Conservation (phyloP, 2,329 filamentous ascomycete genomes). For the Nemania sp. region DNA sequence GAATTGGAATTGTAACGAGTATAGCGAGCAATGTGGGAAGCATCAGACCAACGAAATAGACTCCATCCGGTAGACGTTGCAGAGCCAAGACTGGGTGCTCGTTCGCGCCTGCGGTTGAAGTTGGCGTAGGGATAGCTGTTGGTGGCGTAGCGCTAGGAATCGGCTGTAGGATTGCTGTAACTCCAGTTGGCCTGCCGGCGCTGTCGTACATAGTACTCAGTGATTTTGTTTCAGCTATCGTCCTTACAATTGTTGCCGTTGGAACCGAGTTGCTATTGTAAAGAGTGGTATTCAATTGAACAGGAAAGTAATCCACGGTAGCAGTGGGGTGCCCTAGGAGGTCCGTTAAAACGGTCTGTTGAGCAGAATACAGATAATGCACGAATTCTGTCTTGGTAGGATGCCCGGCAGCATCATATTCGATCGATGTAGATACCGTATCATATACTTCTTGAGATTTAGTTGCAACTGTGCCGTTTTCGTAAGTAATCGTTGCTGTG, state of each 20-base stretch:
- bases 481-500: slow-evolving; percentile 13
- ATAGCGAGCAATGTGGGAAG: slow-evolving; percentile 43
- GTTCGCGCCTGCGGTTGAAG: slow-evolving; percentile 14
- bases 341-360: slow-evolving; percentile 27
- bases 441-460: slow-evolving; percentile 19
- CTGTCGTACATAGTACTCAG: slow-evolving; percentile 24
- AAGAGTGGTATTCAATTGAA: slow-evolving; percentile 15
- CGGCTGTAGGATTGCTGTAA: slow-evolving; percentile 26
- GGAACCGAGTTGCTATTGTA: slow-evolving; percentile 22
- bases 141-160: slow-evolving; percentile 22
- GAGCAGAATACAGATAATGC: slow-evolving; percentile 12
- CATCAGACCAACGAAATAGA: slow-evolving; percentile 44
- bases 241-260: slow-evolving; percentile 26
- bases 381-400: slow-evolving; percentile 21
- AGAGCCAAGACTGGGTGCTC: slow-evolving; percentile 19
- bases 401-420: slow-evolving; percentile 23
- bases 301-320: slow-evolving; percentile 29
- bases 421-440: background rate
- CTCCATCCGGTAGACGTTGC: slow-evolving; percentile 32
- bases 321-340: slow-evolving; percentile 29
- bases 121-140: slow-evolving; percentile 20
- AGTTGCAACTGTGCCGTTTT: slow-evolving; percentile 24
- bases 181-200: slow-evolving; percentile 26
- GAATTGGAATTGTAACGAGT: slow-evolving; percentile 42
- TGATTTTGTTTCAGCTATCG: slow-evolving; percentile 21